These are phyloP conservation scores for Aspergillus sp. DNA, from an alignment of 2,329 filamentous ascomycete genomes.

Conservation along the genomic window DNA sequence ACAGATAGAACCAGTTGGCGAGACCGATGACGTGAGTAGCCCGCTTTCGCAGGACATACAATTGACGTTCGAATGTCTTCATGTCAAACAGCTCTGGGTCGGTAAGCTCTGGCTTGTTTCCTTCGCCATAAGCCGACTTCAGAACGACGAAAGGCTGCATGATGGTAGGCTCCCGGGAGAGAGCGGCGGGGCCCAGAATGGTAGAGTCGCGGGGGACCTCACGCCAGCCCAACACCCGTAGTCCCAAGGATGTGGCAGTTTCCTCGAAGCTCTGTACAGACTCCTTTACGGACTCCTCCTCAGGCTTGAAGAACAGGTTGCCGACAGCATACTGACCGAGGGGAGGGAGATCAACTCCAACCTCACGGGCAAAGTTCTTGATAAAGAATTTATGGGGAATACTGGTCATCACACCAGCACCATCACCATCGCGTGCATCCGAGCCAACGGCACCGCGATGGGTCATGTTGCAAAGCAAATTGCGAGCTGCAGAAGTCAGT, in stretches of 20 bases:
- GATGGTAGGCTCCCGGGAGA: constrained; percentile 92
- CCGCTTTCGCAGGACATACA: constrained; percentile 92
- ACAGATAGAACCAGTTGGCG: constrained; percentile 98
- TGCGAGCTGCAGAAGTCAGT: constrained; percentile 66
- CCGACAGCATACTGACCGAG: constrained; percentile 93
- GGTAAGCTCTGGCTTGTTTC: constrained; percentile 73
- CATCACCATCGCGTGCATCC: constrained; percentile 95
- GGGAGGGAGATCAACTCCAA: constrained; percentile 81
- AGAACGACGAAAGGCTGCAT: constrained; percentile 94
- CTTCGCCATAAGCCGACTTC: constrained; percentile 78
- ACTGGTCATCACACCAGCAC: constrained; percentile 98
- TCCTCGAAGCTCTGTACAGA: constrained; percentile 93
- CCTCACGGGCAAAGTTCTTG: constrained; percentile 95
- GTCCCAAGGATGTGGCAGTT: constrained; percentile 80
- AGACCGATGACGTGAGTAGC: constrained; percentile 92
- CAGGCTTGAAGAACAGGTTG: constrained; percentile 98
- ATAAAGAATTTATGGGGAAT: constrained; percentile 98
- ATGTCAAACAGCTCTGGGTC: constrained; percentile 82
- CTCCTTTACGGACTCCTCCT: constrained; percentile 83
- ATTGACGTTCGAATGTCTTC: constrained; percentile 83
- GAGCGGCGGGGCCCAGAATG: constrained; percentile 86
- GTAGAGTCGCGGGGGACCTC: constrained; percentile 91
- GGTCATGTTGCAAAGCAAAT: constrained; percentile 99
- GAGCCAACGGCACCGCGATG: constrained; percentile 97
- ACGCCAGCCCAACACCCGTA: constrained; percentile 94